Evolutionary conservation across 2,329 filamentous ascomycete species (phyloP).

Genomic region (Blumeriella jaapii): DNA sequence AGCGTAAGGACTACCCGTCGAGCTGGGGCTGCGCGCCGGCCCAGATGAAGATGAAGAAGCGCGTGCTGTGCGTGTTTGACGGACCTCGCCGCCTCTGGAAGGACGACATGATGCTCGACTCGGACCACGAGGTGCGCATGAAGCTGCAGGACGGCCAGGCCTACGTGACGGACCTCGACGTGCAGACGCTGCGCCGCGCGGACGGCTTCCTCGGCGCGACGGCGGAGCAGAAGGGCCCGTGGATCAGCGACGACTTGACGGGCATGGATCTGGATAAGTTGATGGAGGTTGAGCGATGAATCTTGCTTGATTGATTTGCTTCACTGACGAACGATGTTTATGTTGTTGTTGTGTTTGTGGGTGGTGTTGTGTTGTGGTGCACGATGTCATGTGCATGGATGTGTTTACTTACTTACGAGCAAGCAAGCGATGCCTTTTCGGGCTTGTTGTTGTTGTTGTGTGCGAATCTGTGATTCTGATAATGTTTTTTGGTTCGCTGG

Average conservation of each 20-base stretch:
- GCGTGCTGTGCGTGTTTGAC: conserved; percentile 86
- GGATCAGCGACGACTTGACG: conserved; percentile 63
- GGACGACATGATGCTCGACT: conserved; percentile 98
- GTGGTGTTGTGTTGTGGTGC: too few species aligned
- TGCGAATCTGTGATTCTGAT: conserved; percentile 9
- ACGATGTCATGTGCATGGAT: too few species aligned
- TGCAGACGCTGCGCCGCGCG: conserved; percentile 81
- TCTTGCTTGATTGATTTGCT: too few species aligned
- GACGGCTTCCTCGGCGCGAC: conserved; percentile 71
- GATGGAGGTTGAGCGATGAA: conserved; percentile 36
- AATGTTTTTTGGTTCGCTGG: conserved; percentile 6
- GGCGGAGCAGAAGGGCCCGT: conserved; percentile 77
- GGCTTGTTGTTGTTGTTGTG: conserved; percentile 3
- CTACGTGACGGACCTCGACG: conserved; percentile 87
- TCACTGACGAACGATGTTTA: too few species aligned
- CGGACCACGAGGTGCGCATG: conserved; percentile 86
- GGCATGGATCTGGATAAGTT: conserved; percentile 49
- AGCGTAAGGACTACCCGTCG: conserved; percentile 83
- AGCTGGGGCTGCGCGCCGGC: conserved; percentile 88
- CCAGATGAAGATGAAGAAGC: conserved; percentile 98
- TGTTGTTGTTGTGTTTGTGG: too few species aligned
- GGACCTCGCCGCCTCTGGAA: conserved; percentile 82
- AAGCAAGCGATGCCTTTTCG: too few species aligned
- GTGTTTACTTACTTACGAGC: too few species aligned
- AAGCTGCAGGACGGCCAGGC: conserved; percentile 49